Evolutionary conservation across 2,329 filamentous ascomycete genomes (phyloP), one percentile per base, ranked within the genome.

Genomic region (Xylaria sp.): DNA sequence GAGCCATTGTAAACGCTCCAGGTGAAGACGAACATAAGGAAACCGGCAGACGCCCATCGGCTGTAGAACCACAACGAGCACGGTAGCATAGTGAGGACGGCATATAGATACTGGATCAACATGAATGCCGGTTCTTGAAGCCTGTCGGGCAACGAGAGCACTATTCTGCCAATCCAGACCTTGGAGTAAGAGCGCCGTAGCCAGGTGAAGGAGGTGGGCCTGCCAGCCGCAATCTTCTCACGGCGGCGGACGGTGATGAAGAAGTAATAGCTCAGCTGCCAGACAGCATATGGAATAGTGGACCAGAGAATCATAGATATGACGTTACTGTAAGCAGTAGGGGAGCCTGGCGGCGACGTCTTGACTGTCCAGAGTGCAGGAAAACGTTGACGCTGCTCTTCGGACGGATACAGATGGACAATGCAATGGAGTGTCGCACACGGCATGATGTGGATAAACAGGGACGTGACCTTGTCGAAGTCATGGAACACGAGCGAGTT

Each of bases 371-470:
- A 94, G 72, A 97, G 89, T 13, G 94, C 95, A 0, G 95, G 94
- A 78, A 97, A 98, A 23, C 90, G 89, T 32, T 84, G 81, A 72
- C 86, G 84, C 77, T 97, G 92, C 51, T 87, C 80, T 25, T 89
- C 88, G 0, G 88, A 81, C 0, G 91, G 82, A 13, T 94, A 85
- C 23, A 98, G 85, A 79, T 99, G 96, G 18, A 97, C 92, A 15
- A 99, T 86, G 78, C 94, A 97, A 81, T 99, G 96, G 13, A 99
- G 87, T 1, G 94, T 93, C 6, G 92, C 95, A 73, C 94, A 97
- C 0, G 96, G 96, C 95, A 99, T 99, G 77, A 99, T 97, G 81
- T 99, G 96, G 75, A 99, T 98, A 83, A 99, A 99, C n/a, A 99
- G 87, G 79, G 93, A 96, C 13, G 94, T 97, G 70, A 98, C 94